phyloP scores from a whole-genome alignment of 140 eudicot species.

The Cichorium intybus region DNA sequence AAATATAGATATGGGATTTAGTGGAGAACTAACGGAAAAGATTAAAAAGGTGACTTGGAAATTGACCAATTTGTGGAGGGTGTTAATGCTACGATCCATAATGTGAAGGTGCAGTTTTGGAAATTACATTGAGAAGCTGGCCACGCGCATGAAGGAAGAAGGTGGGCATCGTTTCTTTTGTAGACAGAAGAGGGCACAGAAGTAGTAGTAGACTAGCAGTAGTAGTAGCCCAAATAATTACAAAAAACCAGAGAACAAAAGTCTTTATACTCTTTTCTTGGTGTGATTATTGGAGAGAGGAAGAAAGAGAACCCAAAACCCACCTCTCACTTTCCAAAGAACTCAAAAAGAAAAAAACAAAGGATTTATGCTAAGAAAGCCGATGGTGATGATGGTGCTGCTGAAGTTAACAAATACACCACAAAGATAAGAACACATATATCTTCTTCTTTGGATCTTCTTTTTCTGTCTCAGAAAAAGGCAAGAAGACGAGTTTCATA shows the following conservation, averaged over 20 bases:
- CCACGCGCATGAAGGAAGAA: slow-evolving; percentile 35
- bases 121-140: neutral
- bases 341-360: slow-evolving; percentile 13
- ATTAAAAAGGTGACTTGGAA: neutral
- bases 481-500: slow-evolving; percentile 18
- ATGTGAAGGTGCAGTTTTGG: slow-evolving; percentile 2
- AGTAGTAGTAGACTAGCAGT: slow-evolving; percentile 46
- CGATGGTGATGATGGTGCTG: neutral
- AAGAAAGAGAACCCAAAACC: slow-evolving; percentile 26
- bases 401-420: neutral
- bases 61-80: neutral
- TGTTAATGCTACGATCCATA: neutral
- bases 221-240: slow-evolving; percentile 46
- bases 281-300: slow-evolving; percentile 59
- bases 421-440: neutral
- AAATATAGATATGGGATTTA: neutral
- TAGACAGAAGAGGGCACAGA: slow-evolving; percentile 41
- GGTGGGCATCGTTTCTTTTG: slow-evolving; percentile 31
- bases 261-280: slow-evolving; percentile 44
- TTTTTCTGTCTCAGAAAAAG: slow-evolving; percentile 23
- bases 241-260: slow-evolving; percentile 61
- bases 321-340: slow-evolving; percentile 44
- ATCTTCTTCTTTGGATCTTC: neutral
- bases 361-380: neutral
- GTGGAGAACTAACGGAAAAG: neutral